Base-by-base conservation (phyloP, 177 flowering plant genomes). In the Vitis hybrid region DNA sequence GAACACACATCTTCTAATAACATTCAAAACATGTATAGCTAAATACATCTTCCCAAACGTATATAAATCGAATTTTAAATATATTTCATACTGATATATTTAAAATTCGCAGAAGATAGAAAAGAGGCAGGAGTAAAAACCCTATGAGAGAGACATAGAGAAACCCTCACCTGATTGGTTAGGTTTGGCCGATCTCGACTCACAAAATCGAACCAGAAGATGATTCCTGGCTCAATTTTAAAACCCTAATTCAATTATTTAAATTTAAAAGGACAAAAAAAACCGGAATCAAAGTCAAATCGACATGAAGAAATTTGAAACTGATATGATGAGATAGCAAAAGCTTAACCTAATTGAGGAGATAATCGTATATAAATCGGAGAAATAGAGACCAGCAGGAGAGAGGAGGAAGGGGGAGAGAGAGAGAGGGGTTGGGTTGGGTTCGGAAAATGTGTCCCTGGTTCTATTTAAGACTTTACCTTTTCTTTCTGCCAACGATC, bases 401-500 rank as follows among this genome's bases (percentile, higher is more conserved):
- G 60, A 3, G 32, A 49, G 27, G 32, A 66, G 30, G 24, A 32
- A 12, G 35, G 48, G 50, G 27, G 57, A 73, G 62, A 61, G 62
- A 21, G 56, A 11, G 11, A 9, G 24, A 46, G 35, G 40, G 49
- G 56, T 19, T 17, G 27, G 15, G 51, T 40, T 70, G 52, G 8
- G 51, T 30, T 55, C 52, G 46, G 40, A 46, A 24, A 62, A 51
- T 54, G 56, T 46, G 6, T 74, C 63, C 12, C 3, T 52, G 27
- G 32, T 50, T 21, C 21, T 30, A 18, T 68, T 68, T 68, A 65
- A 40, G 50, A 62, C 61, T 58, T 15, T 14, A 27, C 3, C 64
- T 58, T 74, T 69, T 58, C 46, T 63, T 64, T 56, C 64, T 56
- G 68, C 71, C 76, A 73, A 63, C 72, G 52, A 73, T 62, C 64